Evolutionary conservation across 208 protist species (phyloP).

Genomic region (Leishmania aethiopica): DNA sequence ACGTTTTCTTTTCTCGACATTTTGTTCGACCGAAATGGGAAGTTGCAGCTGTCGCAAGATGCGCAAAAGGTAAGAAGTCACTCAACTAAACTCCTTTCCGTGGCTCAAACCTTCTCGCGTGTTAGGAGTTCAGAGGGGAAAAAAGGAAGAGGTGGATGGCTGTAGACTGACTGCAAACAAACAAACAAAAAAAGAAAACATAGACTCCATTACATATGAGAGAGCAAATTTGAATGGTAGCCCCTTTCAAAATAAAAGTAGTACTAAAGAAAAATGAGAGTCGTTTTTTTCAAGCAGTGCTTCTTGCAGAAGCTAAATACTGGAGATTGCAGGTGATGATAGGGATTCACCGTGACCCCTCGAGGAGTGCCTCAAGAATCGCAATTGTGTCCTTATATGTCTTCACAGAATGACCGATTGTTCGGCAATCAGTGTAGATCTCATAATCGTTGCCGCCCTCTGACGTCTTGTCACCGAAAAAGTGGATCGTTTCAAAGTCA

Average conservation of each 20-base stretch:
- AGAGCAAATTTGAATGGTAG: too few species aligned
- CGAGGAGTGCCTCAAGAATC: conserved; percentile 80
- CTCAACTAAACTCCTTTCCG: neutral
- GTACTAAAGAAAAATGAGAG: neutral
- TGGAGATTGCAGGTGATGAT: neutral
- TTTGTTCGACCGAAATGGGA: neutral
- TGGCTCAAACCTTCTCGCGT: neutral
- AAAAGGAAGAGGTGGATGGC: neutral
- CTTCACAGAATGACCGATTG: conserved; percentile 94
- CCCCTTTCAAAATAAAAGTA: neutral
- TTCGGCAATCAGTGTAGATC: conserved; percentile 94
- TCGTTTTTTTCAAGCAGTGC: too few species aligned
- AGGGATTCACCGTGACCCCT: conserved; percentile 43
- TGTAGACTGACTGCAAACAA: conserved; percentile 13
- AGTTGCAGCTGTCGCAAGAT: neutral
- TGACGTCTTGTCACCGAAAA: conserved; percentile 99
- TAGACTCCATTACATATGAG: neutral
- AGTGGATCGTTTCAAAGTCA: conserved; percentile 98
- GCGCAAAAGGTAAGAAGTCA: neutral
- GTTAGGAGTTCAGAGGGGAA: conserved; percentile 7
- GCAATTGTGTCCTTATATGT: conserved; percentile 96
- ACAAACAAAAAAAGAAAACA: neutral
- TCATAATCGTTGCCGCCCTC: conserved; percentile 99
- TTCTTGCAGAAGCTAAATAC: neutral
- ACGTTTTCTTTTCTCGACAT: neutral